Conservation (phyloP, 2,329 filamentous ascomycete genomes). For the Cordyceps fumosorosea region DNA sequence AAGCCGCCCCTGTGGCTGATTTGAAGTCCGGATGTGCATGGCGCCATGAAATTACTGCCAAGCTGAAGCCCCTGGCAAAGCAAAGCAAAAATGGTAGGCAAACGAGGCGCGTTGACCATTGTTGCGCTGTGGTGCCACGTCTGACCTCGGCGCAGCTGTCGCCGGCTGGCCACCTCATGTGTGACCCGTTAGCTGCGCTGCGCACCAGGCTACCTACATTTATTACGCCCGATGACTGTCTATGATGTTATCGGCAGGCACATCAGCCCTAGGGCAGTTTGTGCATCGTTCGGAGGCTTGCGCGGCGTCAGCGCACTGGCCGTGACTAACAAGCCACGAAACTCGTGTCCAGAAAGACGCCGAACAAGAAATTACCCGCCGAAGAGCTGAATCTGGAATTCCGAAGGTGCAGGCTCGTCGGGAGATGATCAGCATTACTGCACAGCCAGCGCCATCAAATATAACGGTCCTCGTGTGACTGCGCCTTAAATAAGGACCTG, state of each 20-base stretch:
- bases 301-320: not conserved
- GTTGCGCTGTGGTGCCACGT: conserved; percentile 1
- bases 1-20: not conserved
- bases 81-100: not conserved
- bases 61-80: not conserved
- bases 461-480: not conserved
- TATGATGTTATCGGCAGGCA: not conserved
- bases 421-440: not conserved
- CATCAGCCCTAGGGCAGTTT: not conserved
- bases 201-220: not conserved
- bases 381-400: not conserved
- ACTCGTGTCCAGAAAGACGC: not conserved
- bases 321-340: not conserved
- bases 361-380: not conserved
- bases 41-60: not conserved
- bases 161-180: conserved; percentile 5
- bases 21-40: not conserved
- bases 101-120: conserved; percentile 2
- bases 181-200: not conserved
- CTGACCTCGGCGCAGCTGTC: not conserved
- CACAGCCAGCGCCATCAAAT: not conserved
- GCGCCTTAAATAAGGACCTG: not conserved
- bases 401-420: not conserved
- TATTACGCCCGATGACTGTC: not conserved
- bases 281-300: not conserved